These are phyloP conservation scores for Teratosphaeria zuluensis DNA, from an alignment of 2,329 filamentous ascomycete genomes.

Conservation along the genomic window DNA sequence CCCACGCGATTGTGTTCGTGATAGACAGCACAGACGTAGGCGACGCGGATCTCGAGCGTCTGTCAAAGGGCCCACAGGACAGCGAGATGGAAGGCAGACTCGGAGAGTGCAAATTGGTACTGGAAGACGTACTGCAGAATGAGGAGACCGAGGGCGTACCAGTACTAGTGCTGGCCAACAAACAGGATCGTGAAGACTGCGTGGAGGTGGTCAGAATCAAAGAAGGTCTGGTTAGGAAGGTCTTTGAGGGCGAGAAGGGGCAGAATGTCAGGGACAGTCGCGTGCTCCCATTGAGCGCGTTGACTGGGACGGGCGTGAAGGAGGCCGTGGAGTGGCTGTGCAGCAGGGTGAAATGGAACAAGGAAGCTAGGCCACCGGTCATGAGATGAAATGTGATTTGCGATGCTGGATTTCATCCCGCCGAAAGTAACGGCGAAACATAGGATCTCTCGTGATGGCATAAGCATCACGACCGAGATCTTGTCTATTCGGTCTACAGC, in stretches of 20 bases:
- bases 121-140: conserved; percentile 82
- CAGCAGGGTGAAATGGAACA: conserved; percentile 91
- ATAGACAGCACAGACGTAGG: conserved; percentile 92
- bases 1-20: conserved; percentile 95
- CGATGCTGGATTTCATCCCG: background rate
- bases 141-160: conserved; percentile 86
- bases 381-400: conserved; percentile 59
- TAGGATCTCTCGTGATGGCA: too few species aligned
- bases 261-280: conserved; percentile 78
- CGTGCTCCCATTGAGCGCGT: conserved; percentile 82
- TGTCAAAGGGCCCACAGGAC: conserved; percentile 22
- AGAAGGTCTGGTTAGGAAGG: conserved; percentile 87
- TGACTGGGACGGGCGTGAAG: conserved; percentile 72
- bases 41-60: conserved; percentile 58
- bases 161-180: conserved; percentile 86
- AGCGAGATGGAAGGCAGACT: conserved; percentile 47
- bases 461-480: too few species aligned
- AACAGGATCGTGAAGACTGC: conserved; percentile 95
- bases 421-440: background rate
- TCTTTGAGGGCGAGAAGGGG: conserved; percentile 90
- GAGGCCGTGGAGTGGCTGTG: conserved; percentile 97
- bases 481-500: too few species aligned
- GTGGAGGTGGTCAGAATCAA: conserved; percentile 97
- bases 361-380: conserved; percentile 79
- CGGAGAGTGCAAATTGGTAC: conserved; percentile 78